phyloP scores from a whole-genome alignment of 148 eudicot genomes.

The Hydrangea macrophylla region DNA sequence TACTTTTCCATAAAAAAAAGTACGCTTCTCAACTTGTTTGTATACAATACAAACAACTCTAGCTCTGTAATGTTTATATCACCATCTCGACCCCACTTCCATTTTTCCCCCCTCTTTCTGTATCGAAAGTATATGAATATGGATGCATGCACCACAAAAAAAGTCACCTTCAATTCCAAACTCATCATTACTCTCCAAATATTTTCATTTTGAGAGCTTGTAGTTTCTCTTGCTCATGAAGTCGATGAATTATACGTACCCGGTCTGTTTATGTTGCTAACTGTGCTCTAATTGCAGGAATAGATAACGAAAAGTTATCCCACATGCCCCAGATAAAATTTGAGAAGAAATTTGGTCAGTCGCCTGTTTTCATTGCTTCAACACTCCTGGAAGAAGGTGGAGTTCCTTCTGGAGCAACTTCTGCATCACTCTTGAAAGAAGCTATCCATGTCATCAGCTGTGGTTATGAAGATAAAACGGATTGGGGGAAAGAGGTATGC shows the following conservation, averaged over 20 bases:
- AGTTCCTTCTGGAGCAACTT: slow-evolving; percentile 39
- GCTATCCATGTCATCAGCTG: slow-evolving; percentile 79
- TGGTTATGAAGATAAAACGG: slow-evolving; percentile 74
- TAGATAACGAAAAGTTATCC: slow-evolving; percentile 53
- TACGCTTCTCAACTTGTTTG: too few species aligned
- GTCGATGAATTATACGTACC: too few species aligned
- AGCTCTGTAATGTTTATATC: too few species aligned
- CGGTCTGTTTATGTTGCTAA: not conserved
- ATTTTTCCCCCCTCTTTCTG: too few species aligned
- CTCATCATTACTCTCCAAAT: not conserved
- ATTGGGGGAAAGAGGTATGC: slow-evolving; percentile 81
- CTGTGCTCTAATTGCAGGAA: slow-evolving; percentile 36
- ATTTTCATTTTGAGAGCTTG: not conserved
- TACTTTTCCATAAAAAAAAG: too few species aligned
- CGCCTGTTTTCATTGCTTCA: slow-evolving; percentile 67
- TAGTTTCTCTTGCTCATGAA: too few species aligned
- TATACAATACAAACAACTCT: too few species aligned
- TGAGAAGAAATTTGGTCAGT: slow-evolving; percentile 74
- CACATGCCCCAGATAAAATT: slow-evolving; percentile 69
- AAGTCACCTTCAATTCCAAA: too few species aligned
- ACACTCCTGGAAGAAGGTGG: slow-evolving; percentile 67
- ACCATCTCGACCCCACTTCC: too few species aligned
- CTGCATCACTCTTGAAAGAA: slow-evolving; percentile 67
- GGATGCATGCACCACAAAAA: too few species aligned
- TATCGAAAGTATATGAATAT: too few species aligned